Conservation (phyloP, 2,329 filamentous ascomycete genomes). For the Aspergillus caelatus region DNA sequence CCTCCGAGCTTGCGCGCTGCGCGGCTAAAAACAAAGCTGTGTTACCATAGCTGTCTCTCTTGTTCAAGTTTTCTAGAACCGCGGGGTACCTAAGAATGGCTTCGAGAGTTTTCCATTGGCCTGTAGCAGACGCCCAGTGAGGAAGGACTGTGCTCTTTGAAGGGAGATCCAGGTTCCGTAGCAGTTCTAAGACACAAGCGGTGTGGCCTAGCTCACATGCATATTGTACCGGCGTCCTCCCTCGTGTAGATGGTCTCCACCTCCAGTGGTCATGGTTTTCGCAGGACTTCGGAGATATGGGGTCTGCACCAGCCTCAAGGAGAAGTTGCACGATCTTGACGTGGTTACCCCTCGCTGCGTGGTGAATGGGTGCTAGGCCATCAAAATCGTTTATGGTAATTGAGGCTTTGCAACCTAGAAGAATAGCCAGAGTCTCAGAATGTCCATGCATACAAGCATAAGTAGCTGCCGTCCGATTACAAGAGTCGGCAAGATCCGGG, state of each 20-base stretch:
- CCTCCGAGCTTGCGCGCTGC: neutral
- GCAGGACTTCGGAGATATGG: neutral
- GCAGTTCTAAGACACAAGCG: neutral
- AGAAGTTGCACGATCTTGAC: neutral
- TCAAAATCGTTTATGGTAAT: neutral
- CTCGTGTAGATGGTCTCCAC: neutral
- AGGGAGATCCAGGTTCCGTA: neutral
- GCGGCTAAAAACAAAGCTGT: neutral
- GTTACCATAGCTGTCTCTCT: neutral
- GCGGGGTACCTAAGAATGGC: neutral
- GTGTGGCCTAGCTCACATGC: neutral
- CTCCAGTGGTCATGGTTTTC: neutral
- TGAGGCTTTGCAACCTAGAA: neutral
- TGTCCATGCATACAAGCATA: neutral
- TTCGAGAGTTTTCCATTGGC: neutral
- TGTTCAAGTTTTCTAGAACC: neutral
- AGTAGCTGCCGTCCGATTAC: neutral
- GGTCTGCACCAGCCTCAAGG: neutral
- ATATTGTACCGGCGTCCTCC: neutral
- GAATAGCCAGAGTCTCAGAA: neutral
- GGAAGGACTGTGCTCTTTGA: neutral
- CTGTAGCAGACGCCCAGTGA: neutral
- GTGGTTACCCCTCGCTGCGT: neutral
- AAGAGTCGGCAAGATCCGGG: neutral
- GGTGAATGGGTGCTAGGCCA: neutral